Evolutionary conservation across 2,329 filamentous ascomycete genomes (phyloP).

Genomic region (Raffaelea arxii): DNA sequence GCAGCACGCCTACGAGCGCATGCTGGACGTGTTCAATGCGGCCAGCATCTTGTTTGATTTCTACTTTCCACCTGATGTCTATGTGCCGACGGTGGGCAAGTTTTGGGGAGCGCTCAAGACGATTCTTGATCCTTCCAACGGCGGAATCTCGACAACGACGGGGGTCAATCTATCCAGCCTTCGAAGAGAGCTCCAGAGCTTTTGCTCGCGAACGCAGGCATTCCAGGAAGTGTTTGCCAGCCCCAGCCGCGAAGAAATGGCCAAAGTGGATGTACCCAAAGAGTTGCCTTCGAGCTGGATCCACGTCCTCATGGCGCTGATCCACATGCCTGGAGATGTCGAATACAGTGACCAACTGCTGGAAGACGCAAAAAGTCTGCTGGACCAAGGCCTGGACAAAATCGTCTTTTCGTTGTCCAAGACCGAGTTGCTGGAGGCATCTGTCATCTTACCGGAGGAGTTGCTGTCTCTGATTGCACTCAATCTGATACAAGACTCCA

Average conservation of each 20-base stretch:
- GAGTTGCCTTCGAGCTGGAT: slow-evolving; percentile 31
- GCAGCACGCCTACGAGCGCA: slow-evolving; percentile 20
- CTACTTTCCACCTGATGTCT: slow-evolving; percentile 28
- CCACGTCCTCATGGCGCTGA: slow-evolving; percentile 27
- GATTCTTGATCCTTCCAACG: neutral
- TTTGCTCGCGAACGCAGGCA: slow-evolving; percentile 24
- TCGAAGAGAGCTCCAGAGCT: slow-evolving; percentile 11
- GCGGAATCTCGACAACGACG: neutral
- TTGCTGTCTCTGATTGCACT: slow-evolving; percentile 29
- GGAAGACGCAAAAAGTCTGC: slow-evolving; percentile 18
- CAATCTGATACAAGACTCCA: slow-evolving; percentile 28
- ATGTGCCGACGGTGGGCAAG: slow-evolving; percentile 27
- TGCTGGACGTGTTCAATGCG: slow-evolving; percentile 30
- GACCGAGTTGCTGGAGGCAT: slow-evolving; percentile 23
- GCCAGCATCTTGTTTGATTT: slow-evolving; percentile 29
- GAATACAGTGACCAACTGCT: slow-evolving; percentile 18
- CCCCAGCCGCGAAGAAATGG: slow-evolving; percentile 17
- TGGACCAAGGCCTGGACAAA: slow-evolving; percentile 26
- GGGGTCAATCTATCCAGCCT: neutral
- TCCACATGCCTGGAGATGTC: slow-evolving; percentile 14
- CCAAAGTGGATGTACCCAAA: slow-evolving; percentile 17
- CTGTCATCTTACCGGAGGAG: slow-evolving; percentile 31
- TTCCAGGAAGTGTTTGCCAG: slow-evolving; percentile 23
- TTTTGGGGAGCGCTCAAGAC: slow-evolving; percentile 31
- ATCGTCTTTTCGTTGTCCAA: slow-evolving; percentile 24